These are phyloP conservation scores for Shiraia bambusicola DNA, from an alignment of 2,329 filamentous ascomycete genomes.

Conservation along the genomic window DNA sequence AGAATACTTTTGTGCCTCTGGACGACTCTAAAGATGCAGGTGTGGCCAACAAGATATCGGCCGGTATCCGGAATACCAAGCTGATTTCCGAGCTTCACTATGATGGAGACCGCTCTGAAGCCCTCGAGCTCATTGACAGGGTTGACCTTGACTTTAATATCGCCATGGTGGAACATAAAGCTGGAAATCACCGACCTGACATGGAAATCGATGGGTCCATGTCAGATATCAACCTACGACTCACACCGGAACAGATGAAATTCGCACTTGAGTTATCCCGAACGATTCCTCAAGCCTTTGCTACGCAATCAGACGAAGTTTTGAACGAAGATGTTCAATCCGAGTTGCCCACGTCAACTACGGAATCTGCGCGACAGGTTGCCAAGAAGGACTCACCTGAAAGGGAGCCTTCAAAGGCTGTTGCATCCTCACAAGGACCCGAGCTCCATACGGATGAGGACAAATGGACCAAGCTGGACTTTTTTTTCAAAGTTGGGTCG, in stretches of 20 bases:
- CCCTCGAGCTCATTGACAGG: slow-evolving; percentile 94
- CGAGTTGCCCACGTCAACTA: slow-evolving; percentile 64
- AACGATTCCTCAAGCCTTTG: slow-evolving; percentile 85
- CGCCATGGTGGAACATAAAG: slow-evolving; percentile 83
- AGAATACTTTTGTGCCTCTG: slow-evolving; percentile 85
- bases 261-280: slow-evolving; percentile 85
- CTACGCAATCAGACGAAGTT: slow-evolving; percentile 68
- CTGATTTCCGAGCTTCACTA: slow-evolving; percentile 91
- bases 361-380: slow-evolving; percentile 52
- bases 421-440: slow-evolving; percentile 55
- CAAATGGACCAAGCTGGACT: slow-evolving; percentile 89
- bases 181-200: slow-evolving; percentile 77
- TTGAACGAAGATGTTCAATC: slow-evolving; percentile 71
- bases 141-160: slow-evolving; percentile 93
- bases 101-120: slow-evolving; percentile 68
- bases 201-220: slow-evolving; percentile 88
- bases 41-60: slow-evolving; percentile 84
- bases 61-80: slow-evolving; percentile 88
- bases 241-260: slow-evolving; percentile 89
- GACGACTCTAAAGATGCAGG: slow-evolving; percentile 73
- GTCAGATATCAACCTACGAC: slow-evolving; percentile 86
- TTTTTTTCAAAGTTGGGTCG: slow-evolving; percentile 85
- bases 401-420: slow-evolving; percentile 49
- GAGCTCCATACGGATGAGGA: slow-evolving; percentile 69
- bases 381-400: slow-evolving; percentile 41